Evolutionary conservation across 768 basidiomycete genomes (phyloP), one percentile per base, ranked within the genome.

Genomic region (Pleurotus salmoneostramineus): DNA sequence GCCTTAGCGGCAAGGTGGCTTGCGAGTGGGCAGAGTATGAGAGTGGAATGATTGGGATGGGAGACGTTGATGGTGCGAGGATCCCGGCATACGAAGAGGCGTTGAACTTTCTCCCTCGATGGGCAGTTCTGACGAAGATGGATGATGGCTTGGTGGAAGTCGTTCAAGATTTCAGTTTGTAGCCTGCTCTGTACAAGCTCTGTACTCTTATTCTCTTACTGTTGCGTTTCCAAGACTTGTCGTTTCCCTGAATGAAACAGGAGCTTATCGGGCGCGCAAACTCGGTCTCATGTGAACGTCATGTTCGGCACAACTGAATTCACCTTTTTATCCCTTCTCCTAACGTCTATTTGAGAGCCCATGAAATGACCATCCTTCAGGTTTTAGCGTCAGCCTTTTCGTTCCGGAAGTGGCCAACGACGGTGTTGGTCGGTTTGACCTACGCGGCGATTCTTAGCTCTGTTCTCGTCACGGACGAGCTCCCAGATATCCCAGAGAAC

Each of bases 11-110:
- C 4, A 73, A 62, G 2, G 62, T 79, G 43, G 80, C 75, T n/a
- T 85, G 83, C 51, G 75, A 74, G 55, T 85, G 82, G 79, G 75
- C 78, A 10, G 84, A 85, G 63, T 79, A 80, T 59, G 74, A 78
- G 62, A 74, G 76, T 60, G 79, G 65, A 55, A 74, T 68, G 35
- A 64, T 73, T 43, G 79, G 77, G 4, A 67, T 71, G 17, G 66
- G 70, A 7, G 59, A 67, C 0, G 64, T 63, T 15, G 44, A 42
- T 8, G 56, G 58, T 6, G 63, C 59, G 40, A 72, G 68, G 66
- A 81, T 83, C 32, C 83, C 83, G 5, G 82, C 82, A 12, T 68
- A 76, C 48, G 80, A 83, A 65, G 83, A 84, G 62, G 73, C 77
- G 37, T 59, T 81, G 3, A 59, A 51, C 14, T 81, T 80, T 64